phyloP scores from a whole-genome alignment of 208 protist species.

The Naegleria lovaniensis region DNA sequence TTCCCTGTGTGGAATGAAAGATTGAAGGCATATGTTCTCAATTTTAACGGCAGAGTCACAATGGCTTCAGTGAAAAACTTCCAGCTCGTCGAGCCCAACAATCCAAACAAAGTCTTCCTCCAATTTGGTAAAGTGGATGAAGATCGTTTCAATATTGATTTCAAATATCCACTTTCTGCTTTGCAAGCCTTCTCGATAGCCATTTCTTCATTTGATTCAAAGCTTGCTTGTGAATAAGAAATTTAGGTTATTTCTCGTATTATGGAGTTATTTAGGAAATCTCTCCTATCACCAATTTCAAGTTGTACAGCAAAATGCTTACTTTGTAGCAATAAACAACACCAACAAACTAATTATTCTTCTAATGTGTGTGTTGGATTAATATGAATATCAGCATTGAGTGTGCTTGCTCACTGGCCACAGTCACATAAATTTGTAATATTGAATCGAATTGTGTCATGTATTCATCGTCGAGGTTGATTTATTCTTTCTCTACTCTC shows the following conservation, averaged over 20 bases:
- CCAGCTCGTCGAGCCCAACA: slow-evolving; percentile 50
- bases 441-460: too few species aligned
- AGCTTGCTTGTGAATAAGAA: slow-evolving; percentile 52
- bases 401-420: too few species aligned
- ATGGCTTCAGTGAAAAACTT: slow-evolving; percentile 68
- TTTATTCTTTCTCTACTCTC: not conserved
- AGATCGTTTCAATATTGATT: slow-evolving; percentile 58
- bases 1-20: slow-evolving; percentile 56
- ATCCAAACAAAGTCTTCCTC: slow-evolving; percentile 44
- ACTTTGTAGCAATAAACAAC: not conserved
- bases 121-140: slow-evolving; percentile 55
- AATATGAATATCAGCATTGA: too few species aligned
- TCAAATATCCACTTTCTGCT: slow-evolving; percentile 45
- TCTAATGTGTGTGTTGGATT: too few species aligned
- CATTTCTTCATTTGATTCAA: slow-evolving; percentile 53
- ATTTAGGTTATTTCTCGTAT: not conserved
- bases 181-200: slow-evolving; percentile 61
- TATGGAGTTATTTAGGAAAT: not conserved
- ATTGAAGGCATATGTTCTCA: slow-evolving; percentile 57
- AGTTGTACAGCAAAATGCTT: too few species aligned
- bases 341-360: not conserved
- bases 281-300: not conserved
- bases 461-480: not conserved
- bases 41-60: slow-evolving; percentile 65
- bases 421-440: too few species aligned